Evolutionary conservation across 1,284 basidiomycete genomes (phyloP).

Genomic region (Agroathelia rolfsii): DNA sequence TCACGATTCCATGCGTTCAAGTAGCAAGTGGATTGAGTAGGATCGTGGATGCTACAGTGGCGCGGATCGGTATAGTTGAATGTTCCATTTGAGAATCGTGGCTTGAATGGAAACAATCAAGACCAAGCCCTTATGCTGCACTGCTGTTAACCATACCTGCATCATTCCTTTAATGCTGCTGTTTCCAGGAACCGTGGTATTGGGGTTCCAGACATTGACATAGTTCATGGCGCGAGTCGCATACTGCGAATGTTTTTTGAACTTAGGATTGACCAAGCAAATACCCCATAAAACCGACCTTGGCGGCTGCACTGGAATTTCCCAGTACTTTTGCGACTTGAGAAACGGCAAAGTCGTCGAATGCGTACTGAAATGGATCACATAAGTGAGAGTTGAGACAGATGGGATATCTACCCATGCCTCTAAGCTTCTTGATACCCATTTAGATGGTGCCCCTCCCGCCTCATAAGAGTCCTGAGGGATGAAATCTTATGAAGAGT

Average conservation of each 20-base stretch:
- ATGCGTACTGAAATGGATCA: slow-evolving; percentile 36
- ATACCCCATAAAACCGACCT: slow-evolving; percentile 24
- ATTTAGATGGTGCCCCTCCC: slow-evolving; percentile 50
- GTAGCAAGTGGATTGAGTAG: slow-evolving; percentile 46
- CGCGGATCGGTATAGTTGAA: slow-evolving; percentile 58
- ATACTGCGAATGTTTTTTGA: slow-evolving; percentile 30
- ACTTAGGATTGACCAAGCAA: not conserved
- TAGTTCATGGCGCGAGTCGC: slow-evolving; percentile 46
- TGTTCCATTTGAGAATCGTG: slow-evolving; percentile 46
- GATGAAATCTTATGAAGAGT: slow-evolving; percentile 42
- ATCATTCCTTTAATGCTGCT: slow-evolving; percentile 37
- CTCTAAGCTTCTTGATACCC: slow-evolving; percentile 51
- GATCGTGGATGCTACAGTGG: slow-evolving; percentile 56
- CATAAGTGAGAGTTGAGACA: no score
- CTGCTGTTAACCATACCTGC: no score
- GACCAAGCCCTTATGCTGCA: no score
- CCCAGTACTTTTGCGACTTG: slow-evolving; percentile 49
- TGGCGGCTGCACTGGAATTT: slow-evolving; percentile 33
- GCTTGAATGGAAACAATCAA: slow-evolving; percentile 25
- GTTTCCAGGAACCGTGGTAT: slow-evolving; percentile 36
- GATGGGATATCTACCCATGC: no score
- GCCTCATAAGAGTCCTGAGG: slow-evolving; percentile 40
- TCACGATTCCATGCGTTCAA: slow-evolving; percentile 46
- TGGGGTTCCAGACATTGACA: slow-evolving; percentile 48
- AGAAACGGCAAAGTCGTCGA: slow-evolving; percentile 53